Evolutionary conservation across 75 land plant species (phyloP), one percentile per base, ranked within the genome.

Genomic region (Isoetes taiwanensis): DNA sequence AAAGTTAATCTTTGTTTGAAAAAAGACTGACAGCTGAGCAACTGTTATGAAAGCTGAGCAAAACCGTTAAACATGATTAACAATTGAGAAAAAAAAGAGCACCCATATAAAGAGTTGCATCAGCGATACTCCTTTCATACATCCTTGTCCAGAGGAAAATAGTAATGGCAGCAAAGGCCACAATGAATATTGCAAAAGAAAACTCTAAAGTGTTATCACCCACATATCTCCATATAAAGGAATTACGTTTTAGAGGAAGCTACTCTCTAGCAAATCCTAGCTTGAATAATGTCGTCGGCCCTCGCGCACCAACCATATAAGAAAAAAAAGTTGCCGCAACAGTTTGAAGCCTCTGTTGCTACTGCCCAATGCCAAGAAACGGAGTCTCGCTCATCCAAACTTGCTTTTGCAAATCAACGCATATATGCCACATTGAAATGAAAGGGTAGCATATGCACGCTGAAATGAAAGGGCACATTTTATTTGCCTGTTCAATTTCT

Each of bases 1-100:
- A 83, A 11, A 74, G 73, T 37, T 86, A 69, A 57, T 90, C 88
- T 30, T 94, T 61, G 10, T 90, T 73, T 90, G 86, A 69, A 80
- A 80, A 59, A 87, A 80, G 28, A 90, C 88, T 0, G 97, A 88
- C 27, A 90, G 95, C 52, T 88, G 69, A 1, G 5, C 2, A 39
- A 90, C 74, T 8, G 73, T 72, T 39, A 35, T 4, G 94, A 58
- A 1, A 87, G 71, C 72, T 90, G 94, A 17, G 94, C 68, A 30
- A 89, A 87, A 3, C 97, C 97, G 56, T 83, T 78, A 79, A 90
- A 90, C 78, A 83, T 83, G 68, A 84, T 78, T 8, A 39, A 43
- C 21, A 87, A 56, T 86, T 27, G 0, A 69, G 56, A 27, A 75
- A 90, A 52, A 90, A 46, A 6, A 80, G 73, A 1, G 94, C 87